A percentile compares a stretch with the other conserved stretches of the same genome.
phyloP scores from a whole-genome alignment of 805 yeast species.

The Jamesozyma hellenica region DNA sequence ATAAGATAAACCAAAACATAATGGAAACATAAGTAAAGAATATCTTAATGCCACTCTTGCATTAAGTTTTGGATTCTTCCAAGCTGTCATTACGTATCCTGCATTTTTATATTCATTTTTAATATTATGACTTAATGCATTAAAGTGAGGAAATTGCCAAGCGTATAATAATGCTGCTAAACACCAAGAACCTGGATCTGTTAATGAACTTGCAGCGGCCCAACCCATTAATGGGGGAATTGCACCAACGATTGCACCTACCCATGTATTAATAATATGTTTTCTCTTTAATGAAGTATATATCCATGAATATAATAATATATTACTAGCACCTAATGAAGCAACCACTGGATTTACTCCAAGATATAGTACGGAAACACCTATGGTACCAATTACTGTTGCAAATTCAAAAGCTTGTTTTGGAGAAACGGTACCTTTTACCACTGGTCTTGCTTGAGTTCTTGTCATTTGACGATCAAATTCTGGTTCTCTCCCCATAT shows the following conservation, averaged over 20 bases:
- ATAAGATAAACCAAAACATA: slow-evolving; percentile 74
- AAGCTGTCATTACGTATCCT: slow-evolving; percentile 96
- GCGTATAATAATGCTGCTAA: slow-evolving; percentile 82
- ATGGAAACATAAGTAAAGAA: slow-evolving; percentile 85
- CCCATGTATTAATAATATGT: slow-evolving; percentile 90
- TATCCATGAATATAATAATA: slow-evolving; percentile 75
- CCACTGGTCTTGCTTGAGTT: slow-evolving; percentile 84
- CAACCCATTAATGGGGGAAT: slow-evolving; percentile 99
- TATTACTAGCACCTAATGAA: slow-evolving; percentile 66
- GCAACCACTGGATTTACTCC: slow-evolving; percentile 90
- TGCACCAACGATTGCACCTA: slow-evolving; percentile 97
- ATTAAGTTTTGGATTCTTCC: slow-evolving; percentile 80
- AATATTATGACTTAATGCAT: slow-evolving; percentile 79
- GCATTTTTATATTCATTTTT: slow-evolving; percentile 83
- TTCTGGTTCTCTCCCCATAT: slow-evolving; percentile 92
- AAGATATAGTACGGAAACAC: slow-evolving; percentile 52
- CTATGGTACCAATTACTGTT: slow-evolving; percentile 56
- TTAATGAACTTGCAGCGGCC: slow-evolving; percentile 78
- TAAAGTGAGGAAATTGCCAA: slow-evolving; percentile 98
- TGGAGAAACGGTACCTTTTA: slow-evolving; percentile 67
- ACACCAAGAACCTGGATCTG: slow-evolving; percentile 92
- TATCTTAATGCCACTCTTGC: slow-evolving; percentile 90
- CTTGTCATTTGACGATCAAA: slow-evolving; percentile 82
- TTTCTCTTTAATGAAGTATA: slow-evolving; percentile 85
- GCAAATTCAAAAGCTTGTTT: slow-evolving; percentile 77